Base-by-base conservation (phyloP, 225 moss, liverwort and hornwort genomes). In the Asterella californica region DNA sequence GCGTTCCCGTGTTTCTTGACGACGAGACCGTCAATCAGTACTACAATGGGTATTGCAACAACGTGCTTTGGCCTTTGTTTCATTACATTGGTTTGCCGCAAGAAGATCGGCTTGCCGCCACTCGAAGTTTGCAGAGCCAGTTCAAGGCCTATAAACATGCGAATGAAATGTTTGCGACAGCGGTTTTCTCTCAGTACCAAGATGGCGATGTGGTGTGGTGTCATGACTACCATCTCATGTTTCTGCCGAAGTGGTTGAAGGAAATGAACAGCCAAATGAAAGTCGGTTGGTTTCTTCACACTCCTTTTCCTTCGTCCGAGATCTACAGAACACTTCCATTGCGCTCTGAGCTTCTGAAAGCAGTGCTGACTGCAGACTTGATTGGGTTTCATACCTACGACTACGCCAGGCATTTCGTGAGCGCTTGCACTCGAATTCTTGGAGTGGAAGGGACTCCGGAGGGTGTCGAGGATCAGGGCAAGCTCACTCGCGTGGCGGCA, bases 211-310 rank as follows among this genome's bases (percentile, higher is more conserved):
- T 93, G 21, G 93, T 95, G 29, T 95, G 95, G 95, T 95, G 95
- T 82, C 95, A 95, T 59, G 95, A 95, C 67, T 95, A 93, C 77
- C 95, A 95, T 81, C 91, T 95, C 59, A 93, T 95, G 95, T 95
- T 90, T 79, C 89, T 95, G 62, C 95, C 95, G 10, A 91, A 93
- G 87, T 92, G 80, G 32, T 80, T 95, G 83, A 95, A 95, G 78
- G 87, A 87, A 81, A 72, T 79, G 30, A 88, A 92, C 79, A 78
- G 89, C 34, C 85, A 88, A 34, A 88, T 95, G 81, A 95, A 95
- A 83, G 93, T 95, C 60, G 95, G 95, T 17, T 93, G 92, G 90
- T 95, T 95, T 76, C 85, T 95, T 46, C 95, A 95, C 77, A 95
- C 95, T 22, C 95, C 95, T 46, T 95, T 95, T 45, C 95, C 95